Percentiles rank a stretch among this genome's conserved stretches.
phyloP scores from a whole-genome alignment of 371 early-diverging fungal genomes.

The Sporodiniella umbellata region DNA sequence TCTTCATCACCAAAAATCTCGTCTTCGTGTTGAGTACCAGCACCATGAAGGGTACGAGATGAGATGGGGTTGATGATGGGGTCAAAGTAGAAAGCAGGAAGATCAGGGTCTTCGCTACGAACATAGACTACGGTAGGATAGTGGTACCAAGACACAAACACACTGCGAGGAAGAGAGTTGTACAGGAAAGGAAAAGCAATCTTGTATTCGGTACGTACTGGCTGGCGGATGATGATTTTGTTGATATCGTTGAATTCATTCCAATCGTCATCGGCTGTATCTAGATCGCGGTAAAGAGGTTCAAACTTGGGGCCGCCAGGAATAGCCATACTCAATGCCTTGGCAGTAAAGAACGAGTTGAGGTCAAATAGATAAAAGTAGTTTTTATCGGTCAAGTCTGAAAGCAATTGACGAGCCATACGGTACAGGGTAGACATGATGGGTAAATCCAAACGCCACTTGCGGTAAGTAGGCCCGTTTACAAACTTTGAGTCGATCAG shows the following conservation, averaged over 20 bases:
- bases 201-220: conserved; percentile 97
- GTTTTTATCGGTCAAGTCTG: conserved; percentile 92
- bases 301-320: conserved; percentile 99
- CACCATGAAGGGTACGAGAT: conserved; percentile 65
- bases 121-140: conserved; percentile 88
- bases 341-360: conserved; percentile 94
- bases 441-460: conserved; percentile 90
- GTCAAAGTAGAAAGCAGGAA: conserved; percentile 97
- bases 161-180: conserved; percentile 93
- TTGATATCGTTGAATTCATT: conserved; percentile 99
- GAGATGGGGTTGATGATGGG: conserved; percentile 96
- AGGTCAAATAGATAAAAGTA: conserved; percentile 96
- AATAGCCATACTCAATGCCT: conserved; percentile 97
- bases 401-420: conserved; percentile 88
- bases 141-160: conserved; percentile 92
- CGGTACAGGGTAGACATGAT: conserved; percentile 94
- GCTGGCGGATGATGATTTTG: conserved; percentile 98
- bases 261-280: conserved; percentile 98
- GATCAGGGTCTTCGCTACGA: conserved; percentile 90
- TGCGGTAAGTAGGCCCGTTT: conserved; percentile 87
- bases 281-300: conserved; percentile 92
- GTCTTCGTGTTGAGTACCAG: conserved; percentile 69
- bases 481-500: conserved; percentile 82
- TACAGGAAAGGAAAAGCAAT: conserved; percentile 98
- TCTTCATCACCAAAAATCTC: conserved; percentile 84